phyloP scores from a whole-genome alignment of 2,329 filamentous ascomycete genomes.

The Chaetomiaceae sp. region DNA sequence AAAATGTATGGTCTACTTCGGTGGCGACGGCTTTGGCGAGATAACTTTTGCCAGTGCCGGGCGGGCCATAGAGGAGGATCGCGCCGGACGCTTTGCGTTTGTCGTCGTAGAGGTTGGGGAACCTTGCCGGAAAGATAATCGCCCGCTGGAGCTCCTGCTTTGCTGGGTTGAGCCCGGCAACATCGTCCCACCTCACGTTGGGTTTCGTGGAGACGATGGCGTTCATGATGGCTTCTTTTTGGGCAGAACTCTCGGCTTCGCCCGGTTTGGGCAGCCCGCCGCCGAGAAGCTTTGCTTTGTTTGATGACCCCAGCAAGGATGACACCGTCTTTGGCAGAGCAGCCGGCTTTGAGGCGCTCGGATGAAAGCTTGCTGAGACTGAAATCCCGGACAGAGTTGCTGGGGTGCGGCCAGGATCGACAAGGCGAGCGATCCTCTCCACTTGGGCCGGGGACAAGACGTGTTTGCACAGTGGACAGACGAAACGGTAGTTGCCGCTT shows the following conservation, averaged over 20 bases:
- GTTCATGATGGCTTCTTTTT: constrained; percentile 10
- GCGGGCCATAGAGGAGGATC: constrained; percentile 52
- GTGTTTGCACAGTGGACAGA: constrained; percentile 8
- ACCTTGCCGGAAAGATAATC: constrained; percentile 19
- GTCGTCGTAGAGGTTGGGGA: constrained; percentile 25
- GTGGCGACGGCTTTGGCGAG: constrained; percentile 39
- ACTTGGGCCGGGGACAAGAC: constrained; percentile 2
- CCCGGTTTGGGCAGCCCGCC: neutral
- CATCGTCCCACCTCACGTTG: constrained; percentile 23
- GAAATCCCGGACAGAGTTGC: neutral
- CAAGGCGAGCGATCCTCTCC: constrained; percentile 9
- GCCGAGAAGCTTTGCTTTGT: neutral
- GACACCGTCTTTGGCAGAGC: neutral
- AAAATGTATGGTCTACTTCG: constrained; percentile 12
- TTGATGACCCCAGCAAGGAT: neutral
- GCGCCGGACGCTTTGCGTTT: constrained; percentile 13
- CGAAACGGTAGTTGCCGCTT: constrained; percentile 6
- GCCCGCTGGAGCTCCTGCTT: constrained; percentile 25
- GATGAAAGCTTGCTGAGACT: neutral
- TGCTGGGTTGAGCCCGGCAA: constrained; percentile 19
- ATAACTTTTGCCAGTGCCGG: constrained; percentile 56
- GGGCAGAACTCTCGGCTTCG: neutral
- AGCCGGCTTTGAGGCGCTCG: neutral
- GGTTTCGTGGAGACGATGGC: constrained; percentile 21
- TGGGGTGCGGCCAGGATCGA: constrained; percentile 4